Evolutionary conservation across 176 grass and related monocot genomes (phyloP), one percentile per base, ranked within the genome.

Genomic region (Coix lacrymajobi): DNA sequence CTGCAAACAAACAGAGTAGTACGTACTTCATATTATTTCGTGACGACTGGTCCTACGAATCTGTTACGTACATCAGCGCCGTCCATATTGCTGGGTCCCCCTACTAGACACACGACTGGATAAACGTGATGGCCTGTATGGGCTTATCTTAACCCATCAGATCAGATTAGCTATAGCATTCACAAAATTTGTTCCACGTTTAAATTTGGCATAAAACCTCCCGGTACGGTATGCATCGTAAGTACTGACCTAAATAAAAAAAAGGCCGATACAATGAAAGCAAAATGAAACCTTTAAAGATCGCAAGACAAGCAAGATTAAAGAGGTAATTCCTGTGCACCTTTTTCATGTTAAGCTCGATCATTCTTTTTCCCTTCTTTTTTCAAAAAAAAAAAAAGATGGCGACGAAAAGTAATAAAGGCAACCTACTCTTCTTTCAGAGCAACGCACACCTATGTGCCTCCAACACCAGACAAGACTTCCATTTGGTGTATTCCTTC

Each of bases 351-450:
- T 90, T 83, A 87, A 87, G 61, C 66, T 24, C 68, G 32, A 83
- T 31, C 76, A 75, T 76, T 79, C 32, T 83, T 68, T 78, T 57
- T 17, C 7, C 14, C 20, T 69, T 70, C 40, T 24, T 86, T 90
- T 86, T 80, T 66, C 46, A 37, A 33, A 48, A 67, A 25, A 77
- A 73, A 76, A 26, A 81, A 90, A 85, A 17, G 78, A 73, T 44
- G 73, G 20, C 69, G 43, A 75, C 49, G 32, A 43, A 25, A 76
- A 70, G 80, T 73, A 83, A 87, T 71, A 83, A 85, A 87, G 32
- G 75, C 62, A 69, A 30, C 84, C 88, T 90, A 87, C 80, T 87
- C 80, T 83, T 83, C 67, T 83, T 90, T 83, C 62, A 30, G 75
- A 84, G 69, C 79, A 90, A 66, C 69, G 76, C 88, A 84, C 25